Evolutionary conservation across 2,329 filamentous ascomycete genomes (phyloP).

Genomic region (Scolecobasidium constrictum): DNA sequence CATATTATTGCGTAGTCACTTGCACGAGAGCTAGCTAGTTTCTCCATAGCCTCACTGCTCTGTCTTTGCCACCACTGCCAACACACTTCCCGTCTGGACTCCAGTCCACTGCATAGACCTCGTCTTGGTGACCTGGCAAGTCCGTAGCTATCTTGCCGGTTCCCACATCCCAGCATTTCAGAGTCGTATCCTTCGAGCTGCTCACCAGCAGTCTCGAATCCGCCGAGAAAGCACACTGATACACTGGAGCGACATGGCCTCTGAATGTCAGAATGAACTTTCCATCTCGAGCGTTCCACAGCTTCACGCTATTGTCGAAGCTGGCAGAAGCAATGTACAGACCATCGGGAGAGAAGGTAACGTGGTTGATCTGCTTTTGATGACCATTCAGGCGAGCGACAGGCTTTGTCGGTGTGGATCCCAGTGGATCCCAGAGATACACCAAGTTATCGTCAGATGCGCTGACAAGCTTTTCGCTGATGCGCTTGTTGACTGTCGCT

Average conservation of each 20-base stretch:
- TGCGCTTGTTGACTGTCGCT: slow-evolving; percentile 61
- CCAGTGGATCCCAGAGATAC: slow-evolving; percentile 78
- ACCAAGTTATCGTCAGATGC: slow-evolving; percentile 95
- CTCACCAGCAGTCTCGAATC: slow-evolving; percentile 85
- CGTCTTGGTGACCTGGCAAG: slow-evolving; percentile 80
- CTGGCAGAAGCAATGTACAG: slow-evolving; percentile 75
- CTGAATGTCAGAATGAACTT: slow-evolving; percentile 77
- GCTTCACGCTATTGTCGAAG: slow-evolving; percentile 91
- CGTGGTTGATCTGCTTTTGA: slow-evolving; percentile 93
- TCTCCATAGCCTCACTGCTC: slow-evolving; percentile 56
- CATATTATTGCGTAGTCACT: too few species aligned
- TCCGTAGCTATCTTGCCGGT: slow-evolving; percentile 74
- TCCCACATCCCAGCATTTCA: slow-evolving; percentile 90
- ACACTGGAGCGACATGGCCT: slow-evolving; percentile 78
- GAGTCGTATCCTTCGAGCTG: slow-evolving; percentile 79
- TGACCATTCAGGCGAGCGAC: slow-evolving; percentile 84
- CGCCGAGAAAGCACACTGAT: slow-evolving; percentile 84
- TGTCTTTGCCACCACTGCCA: slow-evolving; percentile 87
- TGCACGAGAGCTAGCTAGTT: slow-evolving; percentile 35
- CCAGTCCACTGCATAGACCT: slow-evolving; percentile 94
- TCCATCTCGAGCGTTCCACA: slow-evolving; percentile 71
- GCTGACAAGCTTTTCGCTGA: slow-evolving; percentile 77
- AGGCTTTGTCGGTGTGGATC: slow-evolving; percentile 51
- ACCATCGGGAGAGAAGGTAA: slow-evolving; percentile 87
- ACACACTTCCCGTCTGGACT: slow-evolving; percentile 82